Conservation (phyloP, 257 asterid species). For the Leptodermis oblonga region DNA sequence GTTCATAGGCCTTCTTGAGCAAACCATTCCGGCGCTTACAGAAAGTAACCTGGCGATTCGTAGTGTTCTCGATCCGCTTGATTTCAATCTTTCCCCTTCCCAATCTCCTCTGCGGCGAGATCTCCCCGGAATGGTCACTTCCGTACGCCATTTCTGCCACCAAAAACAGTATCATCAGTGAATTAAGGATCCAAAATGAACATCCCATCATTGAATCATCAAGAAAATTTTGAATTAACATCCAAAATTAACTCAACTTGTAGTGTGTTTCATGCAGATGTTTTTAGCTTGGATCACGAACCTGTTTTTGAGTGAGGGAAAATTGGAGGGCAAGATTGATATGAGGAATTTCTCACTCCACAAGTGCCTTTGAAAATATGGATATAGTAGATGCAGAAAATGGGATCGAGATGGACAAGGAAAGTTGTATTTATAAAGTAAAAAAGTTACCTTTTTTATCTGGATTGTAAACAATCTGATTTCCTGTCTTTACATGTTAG, state of each 20-base stretch:
- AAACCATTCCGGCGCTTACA: constrained; percentile 89
- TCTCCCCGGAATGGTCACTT: constrained; percentile 62
- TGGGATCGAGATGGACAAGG: constrained; percentile 36
- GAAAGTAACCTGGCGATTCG: constrained; percentile 94
- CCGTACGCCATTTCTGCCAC: constrained; percentile 44
- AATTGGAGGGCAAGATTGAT: constrained; percentile 14
- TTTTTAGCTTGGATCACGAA: constrained; percentile 12
- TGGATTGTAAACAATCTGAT: constrained; percentile 20
- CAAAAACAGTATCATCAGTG: background rate
- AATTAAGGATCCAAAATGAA: background rate
- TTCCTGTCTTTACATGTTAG: too few relatives aligned
- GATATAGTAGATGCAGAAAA: constrained; percentile 37
- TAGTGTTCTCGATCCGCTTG: constrained; percentile 94
- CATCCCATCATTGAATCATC: too few relatives aligned
- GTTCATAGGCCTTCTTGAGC: constrained; percentile 85
- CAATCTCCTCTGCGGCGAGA: constrained; percentile 56
- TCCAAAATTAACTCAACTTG: too few relatives aligned
- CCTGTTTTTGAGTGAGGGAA: constrained; percentile 21
- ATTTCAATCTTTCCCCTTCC: constrained; percentile 91
- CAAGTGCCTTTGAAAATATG: constrained; percentile 23
- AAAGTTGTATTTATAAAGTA: constrained; percentile 43
- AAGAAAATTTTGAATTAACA: too few relatives aligned
- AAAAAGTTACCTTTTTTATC: constrained; percentile 14
- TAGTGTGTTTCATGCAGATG: background rate
- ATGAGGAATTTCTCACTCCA: constrained; percentile 21